These are phyloP conservation scores for Colletotrichum simmondsii DNA, from an alignment of 2,329 filamentous ascomycete species.

Conservation along the genomic window DNA sequence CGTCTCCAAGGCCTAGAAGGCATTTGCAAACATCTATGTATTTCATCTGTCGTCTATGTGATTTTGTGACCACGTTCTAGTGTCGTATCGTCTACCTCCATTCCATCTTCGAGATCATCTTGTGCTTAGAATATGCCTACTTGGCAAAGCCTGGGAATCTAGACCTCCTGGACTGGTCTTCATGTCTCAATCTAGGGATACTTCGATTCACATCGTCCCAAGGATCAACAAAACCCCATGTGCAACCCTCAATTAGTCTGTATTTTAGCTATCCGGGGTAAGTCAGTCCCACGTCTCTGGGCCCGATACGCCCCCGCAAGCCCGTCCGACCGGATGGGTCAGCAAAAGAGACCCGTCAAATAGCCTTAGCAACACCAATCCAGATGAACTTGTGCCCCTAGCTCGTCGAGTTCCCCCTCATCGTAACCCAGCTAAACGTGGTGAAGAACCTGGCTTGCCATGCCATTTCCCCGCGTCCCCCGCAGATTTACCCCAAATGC, in stretches of 20 bases:
- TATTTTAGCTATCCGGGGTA: slow-evolving; percentile 19
- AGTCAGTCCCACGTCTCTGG: slow-evolving; percentile 23
- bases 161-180: too few relatives aligned
- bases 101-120: too few relatives aligned
- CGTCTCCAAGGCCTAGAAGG: slow-evolving; percentile 5
- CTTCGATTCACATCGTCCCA: too few relatives aligned
- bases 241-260: not conserved
- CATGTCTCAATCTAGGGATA: too few relatives aligned
- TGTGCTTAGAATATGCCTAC: too few relatives aligned
- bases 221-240: slow-evolving; percentile 18
- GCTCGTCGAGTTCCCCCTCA: not conserved
- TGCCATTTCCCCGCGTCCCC: slow-evolving; percentile 10
- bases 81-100: too few relatives aligned
- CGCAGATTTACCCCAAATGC: slow-evolving; percentile 16
- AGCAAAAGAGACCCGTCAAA: not conserved
- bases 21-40: too few relatives aligned
- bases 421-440: not conserved
- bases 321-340: not conserved
- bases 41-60: too few relatives aligned
- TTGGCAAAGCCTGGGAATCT: too few relatives aligned
- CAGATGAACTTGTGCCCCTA: not conserved
- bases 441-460: not conserved
- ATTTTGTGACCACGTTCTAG: too few relatives aligned
- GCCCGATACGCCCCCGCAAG: not conserved
- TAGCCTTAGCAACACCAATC: slow-evolving; percentile 1